Evolutionary conservation across 2,329 filamentous ascomycete genomes (phyloP).

Genomic region (Colletotrichum viniferum): DNA sequence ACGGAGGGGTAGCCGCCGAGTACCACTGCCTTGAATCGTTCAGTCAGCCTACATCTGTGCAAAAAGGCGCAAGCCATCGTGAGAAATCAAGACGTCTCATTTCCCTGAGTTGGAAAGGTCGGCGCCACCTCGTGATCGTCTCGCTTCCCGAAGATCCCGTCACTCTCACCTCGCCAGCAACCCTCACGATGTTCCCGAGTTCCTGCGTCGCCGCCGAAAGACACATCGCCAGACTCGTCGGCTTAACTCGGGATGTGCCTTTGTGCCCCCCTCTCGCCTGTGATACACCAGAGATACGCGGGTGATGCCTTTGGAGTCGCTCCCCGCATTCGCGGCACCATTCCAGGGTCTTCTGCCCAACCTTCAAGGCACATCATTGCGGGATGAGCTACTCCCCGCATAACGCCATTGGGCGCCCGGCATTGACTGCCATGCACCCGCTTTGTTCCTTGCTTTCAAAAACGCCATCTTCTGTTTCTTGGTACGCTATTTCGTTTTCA

Average conservation of each 20-base stretch:
- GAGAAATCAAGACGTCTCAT: background rate
- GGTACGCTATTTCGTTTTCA: background rate
- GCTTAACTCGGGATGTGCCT: background rate
- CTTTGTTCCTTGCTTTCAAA: background rate
- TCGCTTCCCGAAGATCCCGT: conserved; percentile 20
- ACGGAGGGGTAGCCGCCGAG: conserved; percentile 16
- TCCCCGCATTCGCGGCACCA: conserved; percentile 7
- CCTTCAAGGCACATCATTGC: background rate
- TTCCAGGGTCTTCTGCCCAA: conserved; percentile 2
- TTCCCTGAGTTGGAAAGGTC: background rate
- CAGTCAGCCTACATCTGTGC: background rate
- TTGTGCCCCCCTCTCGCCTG: background rate
- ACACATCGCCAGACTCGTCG: background rate
- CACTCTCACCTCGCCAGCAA: background rate
- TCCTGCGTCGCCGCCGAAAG: background rate
- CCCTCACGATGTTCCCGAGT: background rate
- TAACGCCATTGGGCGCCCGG: conserved; percentile 6
- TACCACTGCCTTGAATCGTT: conserved; percentile 11
- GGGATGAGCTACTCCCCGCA: conserved; percentile 17
- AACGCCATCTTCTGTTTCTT: background rate
- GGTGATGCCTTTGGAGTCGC: background rate
- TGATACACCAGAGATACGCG: background rate
- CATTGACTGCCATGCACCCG: conserved; percentile 8
- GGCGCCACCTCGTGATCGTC: background rate
- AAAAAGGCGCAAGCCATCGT: background rate